Evolutionary conservation across 1,284 basidiomycete species (phyloP).

Genomic region (Tilletiaria anomala): DNA sequence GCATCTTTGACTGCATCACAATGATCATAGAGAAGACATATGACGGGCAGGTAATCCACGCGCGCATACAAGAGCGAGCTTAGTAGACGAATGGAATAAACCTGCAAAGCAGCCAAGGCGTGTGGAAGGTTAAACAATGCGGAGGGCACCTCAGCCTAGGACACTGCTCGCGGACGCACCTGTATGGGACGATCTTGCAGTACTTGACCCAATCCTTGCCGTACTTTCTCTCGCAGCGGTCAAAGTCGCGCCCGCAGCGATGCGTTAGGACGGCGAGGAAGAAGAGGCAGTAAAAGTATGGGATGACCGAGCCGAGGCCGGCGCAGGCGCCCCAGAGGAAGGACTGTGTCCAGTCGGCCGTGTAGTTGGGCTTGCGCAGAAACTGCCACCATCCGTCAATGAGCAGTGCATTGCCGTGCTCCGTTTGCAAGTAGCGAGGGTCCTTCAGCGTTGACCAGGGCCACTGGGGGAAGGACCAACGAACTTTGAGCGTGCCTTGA

Average conservation of each 20-base stretch:
- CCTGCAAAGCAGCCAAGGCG: slow-evolving; percentile 39
- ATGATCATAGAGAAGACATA: no score
- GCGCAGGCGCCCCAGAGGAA: slow-evolving; percentile 80
- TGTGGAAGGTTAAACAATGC: neutral
- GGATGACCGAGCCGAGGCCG: slow-evolving; percentile 69
- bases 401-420: slow-evolving; percentile 77
- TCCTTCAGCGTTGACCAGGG: slow-evolving; percentile 74
- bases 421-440: slow-evolving; percentile 81
- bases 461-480: slow-evolving; percentile 73
- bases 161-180: slow-evolving; percentile 16
- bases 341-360: slow-evolving; percentile 57
- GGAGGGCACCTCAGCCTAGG: slow-evolving; percentile 5
- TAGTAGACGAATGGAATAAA: slow-evolving; percentile 57
- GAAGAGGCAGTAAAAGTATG: slow-evolving; percentile 58
- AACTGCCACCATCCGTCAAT: slow-evolving; percentile 80
- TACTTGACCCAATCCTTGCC: slow-evolving; percentile 77
- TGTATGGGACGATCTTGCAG: slow-evolving; percentile 46
- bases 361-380: slow-evolving; percentile 42
- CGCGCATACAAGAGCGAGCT: no score
- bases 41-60: no score
- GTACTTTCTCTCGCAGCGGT: slow-evolving; percentile 74
- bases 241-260: slow-evolving; percentile 28
- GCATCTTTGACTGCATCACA: no score
- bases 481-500: slow-evolving; percentile 63
- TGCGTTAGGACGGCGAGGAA: slow-evolving; percentile 33